Conservation (phyloP, 192 early-diverging fungal species). For the Powellomyces hirtus region DNA sequence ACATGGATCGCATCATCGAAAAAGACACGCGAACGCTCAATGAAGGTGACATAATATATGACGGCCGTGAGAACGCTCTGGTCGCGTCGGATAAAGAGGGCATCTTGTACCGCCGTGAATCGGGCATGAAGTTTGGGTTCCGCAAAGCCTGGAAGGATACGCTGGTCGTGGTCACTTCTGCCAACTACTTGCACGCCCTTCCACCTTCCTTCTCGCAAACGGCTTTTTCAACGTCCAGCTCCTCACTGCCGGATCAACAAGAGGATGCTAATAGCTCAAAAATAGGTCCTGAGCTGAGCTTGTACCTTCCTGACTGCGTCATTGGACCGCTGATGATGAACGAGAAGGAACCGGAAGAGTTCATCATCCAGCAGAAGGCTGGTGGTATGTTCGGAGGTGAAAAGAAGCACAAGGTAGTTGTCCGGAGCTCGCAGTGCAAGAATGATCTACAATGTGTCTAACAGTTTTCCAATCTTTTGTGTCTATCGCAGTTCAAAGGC, state of each 20-base stretch:
- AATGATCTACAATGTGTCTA: background rate
- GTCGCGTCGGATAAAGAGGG: constrained; percentile 28
- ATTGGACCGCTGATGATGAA: constrained; percentile 39
- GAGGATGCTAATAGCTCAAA: background rate
- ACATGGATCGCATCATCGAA: constrained; percentile 27
- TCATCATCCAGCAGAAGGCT: constrained; percentile 34
- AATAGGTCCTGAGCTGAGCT: constrained; percentile 36
- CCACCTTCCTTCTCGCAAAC: constrained; percentile 12
- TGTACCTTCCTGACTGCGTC: constrained; percentile 44
- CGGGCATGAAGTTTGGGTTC: constrained; percentile 34
- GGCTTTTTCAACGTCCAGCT: background rate
- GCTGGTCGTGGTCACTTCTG: constrained; percentile 40
- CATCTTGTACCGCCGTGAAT: constrained; percentile 31
- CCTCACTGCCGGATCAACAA: background rate
- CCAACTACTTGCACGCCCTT: constrained; percentile 45
- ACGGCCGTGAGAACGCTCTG: constrained; percentile 25
- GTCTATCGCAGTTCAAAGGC: constrained; percentile 28
- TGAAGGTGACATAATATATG: constrained; percentile 15
- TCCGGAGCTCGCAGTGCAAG: background rate
- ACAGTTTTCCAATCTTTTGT: background rate
- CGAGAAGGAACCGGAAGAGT: constrained; percentile 51
- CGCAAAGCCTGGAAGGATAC: constrained; percentile 35
- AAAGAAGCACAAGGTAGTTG: constrained; percentile 37
- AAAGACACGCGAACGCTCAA: background rate
- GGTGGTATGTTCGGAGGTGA: constrained; percentile 44